Evolutionary conservation across 1,139 yeast genomes (phyloP).

Genomic region (Hansenula sp.): DNA sequence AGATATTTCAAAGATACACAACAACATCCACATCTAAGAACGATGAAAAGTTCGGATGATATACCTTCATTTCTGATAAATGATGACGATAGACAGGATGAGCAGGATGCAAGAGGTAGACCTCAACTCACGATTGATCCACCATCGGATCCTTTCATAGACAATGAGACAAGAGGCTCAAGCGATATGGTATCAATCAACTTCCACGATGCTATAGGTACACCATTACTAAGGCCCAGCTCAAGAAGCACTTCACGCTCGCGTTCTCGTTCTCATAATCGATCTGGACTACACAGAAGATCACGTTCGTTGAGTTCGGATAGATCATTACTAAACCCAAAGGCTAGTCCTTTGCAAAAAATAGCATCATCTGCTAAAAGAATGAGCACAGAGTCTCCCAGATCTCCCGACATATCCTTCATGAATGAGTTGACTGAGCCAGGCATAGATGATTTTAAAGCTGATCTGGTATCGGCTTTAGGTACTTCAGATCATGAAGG

Average conservation of each 20-base stretch:
- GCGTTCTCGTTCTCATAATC: background rate
- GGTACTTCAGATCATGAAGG: conserved; percentile 3
- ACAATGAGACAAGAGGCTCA: background rate
- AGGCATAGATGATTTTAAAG: conserved; percentile 3
- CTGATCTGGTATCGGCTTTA: conserved; percentile 4
- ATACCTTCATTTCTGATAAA: background rate
- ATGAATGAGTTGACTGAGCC: conserved; percentile 2
- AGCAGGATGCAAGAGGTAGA: background rate
- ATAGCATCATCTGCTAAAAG: background rate
- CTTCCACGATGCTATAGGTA: background rate
- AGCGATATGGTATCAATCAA: background rate
- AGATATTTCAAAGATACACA: too few species aligned
- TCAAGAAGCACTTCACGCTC: background rate
- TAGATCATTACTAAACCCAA: conserved; percentile 1
- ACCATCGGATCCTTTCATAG: background rate
- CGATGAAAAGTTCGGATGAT: background rate
- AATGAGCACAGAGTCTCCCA: background rate
- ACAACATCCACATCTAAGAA: background rate
- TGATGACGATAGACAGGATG: background rate
- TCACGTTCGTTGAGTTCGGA: background rate
- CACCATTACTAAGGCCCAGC: background rate
- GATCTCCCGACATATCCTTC: conserved; percentile 1
- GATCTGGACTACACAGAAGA: background rate
- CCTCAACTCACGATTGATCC: conserved; percentile 1
- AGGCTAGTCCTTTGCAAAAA: background rate